Base-by-base conservation (phyloP, 768 basidiomycete species). In the Dentipellis sp. region DNA sequence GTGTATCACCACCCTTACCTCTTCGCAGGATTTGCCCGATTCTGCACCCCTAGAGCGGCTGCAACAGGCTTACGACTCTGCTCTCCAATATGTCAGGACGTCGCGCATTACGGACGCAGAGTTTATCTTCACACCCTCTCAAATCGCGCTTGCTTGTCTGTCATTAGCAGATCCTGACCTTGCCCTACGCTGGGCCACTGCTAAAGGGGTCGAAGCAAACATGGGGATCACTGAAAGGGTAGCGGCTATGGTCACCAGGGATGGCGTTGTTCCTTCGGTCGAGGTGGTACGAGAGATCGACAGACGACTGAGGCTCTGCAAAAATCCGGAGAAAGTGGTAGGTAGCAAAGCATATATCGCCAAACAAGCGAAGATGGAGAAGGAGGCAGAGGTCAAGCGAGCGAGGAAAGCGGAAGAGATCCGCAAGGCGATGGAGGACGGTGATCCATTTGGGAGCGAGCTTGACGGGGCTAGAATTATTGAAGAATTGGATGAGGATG, bases 241-340 rank as follows among this genome's bases (percentile, higher is more conserved):
- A 60, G 79, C 80, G 63, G 60, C 63, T 10, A 65, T 87, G 62
- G 83, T 91, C 34, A 68, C 70, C 6, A 66, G 71, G 5, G 69
- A 79, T 17, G 83, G 85, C 14, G 75, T 76, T 17, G 77, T 79
- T 22, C 83, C 92, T n/a, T 78, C 90, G 56, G 76, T 95, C 11
- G 92, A 92, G 57, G 75, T 79, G 34, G 93, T 97, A 12, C 86
- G 90, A 12, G 88, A 90, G 64, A 86, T 98, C 7, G 97, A 99
- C 68, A 80, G 86, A 65, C 77, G 93, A 47, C 73, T 99, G 48
- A 86, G 82, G 64, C 65, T 87, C 38, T 97, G 95, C 75, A 91
- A 93, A 67, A 98, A 99, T 64, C 97, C 97, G 4, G 94, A 95
- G 70, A 97, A 94, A 69, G 85, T 95, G 5, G 82, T 84, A 11